Base-by-base conservation (phyloP, 2,329 filamentous ascomycete genomes). In the Ceratocystis albifundus region DNA sequence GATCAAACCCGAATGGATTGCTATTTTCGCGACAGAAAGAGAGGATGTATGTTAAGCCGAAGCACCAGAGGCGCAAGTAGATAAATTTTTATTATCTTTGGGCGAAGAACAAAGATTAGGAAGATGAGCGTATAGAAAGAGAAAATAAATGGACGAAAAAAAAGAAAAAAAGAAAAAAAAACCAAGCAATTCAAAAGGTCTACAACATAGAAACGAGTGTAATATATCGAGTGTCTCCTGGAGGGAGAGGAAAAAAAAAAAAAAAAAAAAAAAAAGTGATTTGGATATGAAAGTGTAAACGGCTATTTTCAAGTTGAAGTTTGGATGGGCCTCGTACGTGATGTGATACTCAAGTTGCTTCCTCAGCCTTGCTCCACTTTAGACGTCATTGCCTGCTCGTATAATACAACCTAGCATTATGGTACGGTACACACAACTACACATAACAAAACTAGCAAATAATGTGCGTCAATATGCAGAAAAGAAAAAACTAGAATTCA, bases 281-380 rank as follows among this genome's bases (percentile, higher is more conserved):
- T 10, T 28, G 17, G 22, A 53, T 25, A 17, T 28, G 4, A 2
- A 22, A 20, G 8, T 20, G 48, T 50, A 50, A 50, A 50, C 36
- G 12, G 12, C 36, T 15, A 20, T 50, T 50, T 50, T 22, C 20
- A 28, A 53, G 22, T 15, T 53, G 10, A 53, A 28, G 48, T 53
- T 53, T 53, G 10, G 22, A 25, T 25, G 15, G 15, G 12, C 20
- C 4, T 53, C 20, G 25, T n/a, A n/a, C n/a, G n/a, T n/a, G 15
- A 30, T 15, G 44, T 20, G 44, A 62, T 62, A 10, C 59, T 22
- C 6, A 59, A n/a, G 4, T 17, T 36, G 44, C 8, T 25, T 62
- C 20, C 30, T 59, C 55, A 59, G 55, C 55, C 55, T 59, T 59
- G 62, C 62, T 36, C 62, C 62, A 64, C 62, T 55, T 55, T 53